Evolutionary conservation across 176 grass and related monocot species (phyloP), one percentile per base, ranked within the genome.

Genomic region (Avena sativa): DNA sequence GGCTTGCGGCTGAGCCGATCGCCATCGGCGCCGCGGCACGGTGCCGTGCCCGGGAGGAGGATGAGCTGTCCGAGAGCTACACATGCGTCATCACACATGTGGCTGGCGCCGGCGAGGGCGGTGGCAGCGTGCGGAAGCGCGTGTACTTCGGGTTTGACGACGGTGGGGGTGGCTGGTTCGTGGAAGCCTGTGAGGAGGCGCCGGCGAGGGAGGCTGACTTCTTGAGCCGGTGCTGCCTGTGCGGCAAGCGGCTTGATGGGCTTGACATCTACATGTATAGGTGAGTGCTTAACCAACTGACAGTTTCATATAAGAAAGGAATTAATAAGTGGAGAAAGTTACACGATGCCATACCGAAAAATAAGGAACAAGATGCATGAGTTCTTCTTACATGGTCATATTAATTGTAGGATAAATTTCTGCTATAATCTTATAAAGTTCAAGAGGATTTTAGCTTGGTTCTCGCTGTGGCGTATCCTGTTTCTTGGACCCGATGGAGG

Each of bases 221-320:
- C 89, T 63, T 94, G 55, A 87, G 89, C 84, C 57, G 59, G 0
- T 94, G 89, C 87, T 94, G 57, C 81, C 89, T 87, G 32, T 94
- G 92, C 46, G 73, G 69, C 65, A 91, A 84, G 77, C 81, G 82
- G 55, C 92, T 94, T 48, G 89, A 94, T 68, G 92, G 92, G 36
- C 76, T 94, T 7, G 89, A 91, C 72, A 82, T 94, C 57, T 94
- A 94, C 87, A 89, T 91, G 87, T 91, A 91, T 34, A 89, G 84
- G 92, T 94, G 25, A 83, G 81, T 52, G 51, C 71, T 6, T 49
- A 63, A 84, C 8, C 64, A 30, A 52, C 47, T 50, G 17, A 28
- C 21, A 2, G 38, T 70, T 48, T 65, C 76, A 46, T 81, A 81
- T 13, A 9, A 62, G 34, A 23, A 32, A 12, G n/a, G 5, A 25